Evolutionary conservation across 805 yeast genomes (phyloP).

Genomic region (Schwanniomyces yamadae): DNA sequence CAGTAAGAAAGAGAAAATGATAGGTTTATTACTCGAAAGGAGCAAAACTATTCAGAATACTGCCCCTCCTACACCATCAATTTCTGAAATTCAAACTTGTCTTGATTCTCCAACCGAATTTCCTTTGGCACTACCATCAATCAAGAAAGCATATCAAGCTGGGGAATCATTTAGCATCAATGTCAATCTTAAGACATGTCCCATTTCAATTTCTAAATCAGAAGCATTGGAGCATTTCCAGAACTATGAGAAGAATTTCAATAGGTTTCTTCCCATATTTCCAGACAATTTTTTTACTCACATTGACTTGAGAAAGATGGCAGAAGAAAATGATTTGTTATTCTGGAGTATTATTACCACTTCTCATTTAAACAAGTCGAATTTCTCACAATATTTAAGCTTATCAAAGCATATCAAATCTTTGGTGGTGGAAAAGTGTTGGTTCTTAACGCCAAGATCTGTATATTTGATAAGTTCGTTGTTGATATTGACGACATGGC

Average conservation of each 20-base stretch:
- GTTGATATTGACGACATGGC: constrained; percentile 46
- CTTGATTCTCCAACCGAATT: constrained; percentile 14
- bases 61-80: constrained; percentile 15
- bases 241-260: constrained; percentile 29
- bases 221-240: constrained; percentile 13
- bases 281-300: constrained; percentile 22
- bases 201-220: constrained; percentile 12
- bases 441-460: constrained; percentile 46
- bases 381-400: constrained; percentile 18
- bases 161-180: constrained; percentile 5
- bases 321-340: constrained; percentile 31
- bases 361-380: constrained; percentile 25
- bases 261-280: constrained; percentile 32
- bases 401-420: constrained; percentile 34
- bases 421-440: constrained; percentile 41
- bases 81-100: constrained; percentile 22
- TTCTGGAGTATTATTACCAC: constrained; percentile 43
- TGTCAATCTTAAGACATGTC: constrained; percentile 3
- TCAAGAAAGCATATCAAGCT: background rate
- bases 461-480: constrained; percentile 38
- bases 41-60: background rate
- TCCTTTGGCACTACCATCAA: background rate
- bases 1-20: constrained; percentile 17
- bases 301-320: constrained; percentile 12
- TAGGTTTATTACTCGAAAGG: constrained; percentile 6